A percentile compares a stretch with the other conserved stretches of the same genome.
Conservation (phyloP, 1,284 basidiomycete genomes). For the Cutaneotrichosporon daszewskae region DNA sequence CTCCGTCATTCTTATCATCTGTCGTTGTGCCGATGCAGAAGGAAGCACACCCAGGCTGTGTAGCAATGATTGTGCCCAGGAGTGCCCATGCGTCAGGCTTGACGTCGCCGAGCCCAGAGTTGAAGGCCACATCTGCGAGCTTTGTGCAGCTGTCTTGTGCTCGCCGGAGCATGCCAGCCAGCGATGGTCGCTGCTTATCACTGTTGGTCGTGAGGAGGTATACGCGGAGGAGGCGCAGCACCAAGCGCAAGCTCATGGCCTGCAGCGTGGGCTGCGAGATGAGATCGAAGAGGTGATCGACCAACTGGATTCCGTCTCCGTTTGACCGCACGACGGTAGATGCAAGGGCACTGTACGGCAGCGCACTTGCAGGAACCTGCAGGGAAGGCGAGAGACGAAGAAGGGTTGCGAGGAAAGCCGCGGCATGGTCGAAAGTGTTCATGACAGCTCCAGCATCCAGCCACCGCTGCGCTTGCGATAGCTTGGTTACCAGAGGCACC, state of each 20-base stretch:
- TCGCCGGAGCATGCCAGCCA: conserved; percentile 36
- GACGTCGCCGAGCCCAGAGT: conserved; percentile 43
- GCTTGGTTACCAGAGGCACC: conserved; percentile 16
- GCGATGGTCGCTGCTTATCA: conserved; percentile 27
- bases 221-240: conserved; percentile 26
- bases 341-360: conserved; percentile 28
- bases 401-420: conserved; percentile 27
- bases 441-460: conserved; percentile 27
- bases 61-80: conserved; percentile 71
- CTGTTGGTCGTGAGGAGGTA: conserved; percentile 27
- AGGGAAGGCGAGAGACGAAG: conserved; percentile 25
- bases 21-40: conserved; percentile 66
- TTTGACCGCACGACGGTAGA: conserved; percentile 15
- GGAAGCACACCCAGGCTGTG: conserved; percentile 78
- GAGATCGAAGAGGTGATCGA: conserved; percentile 34
- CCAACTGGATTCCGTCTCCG: conserved; percentile 28
- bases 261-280: conserved; percentile 22
- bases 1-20: conserved; percentile 41
- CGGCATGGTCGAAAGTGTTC: conserved; percentile 24
- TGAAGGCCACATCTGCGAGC: conserved; percentile 18
- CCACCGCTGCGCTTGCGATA: conserved; percentile 22
- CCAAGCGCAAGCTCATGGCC: conserved; percentile 16
- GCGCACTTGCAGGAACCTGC: conserved; percentile 14
- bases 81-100: conserved; percentile 77
- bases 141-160: conserved; percentile 23